Evolutionary conservation across 2,329 filamentous ascomycete species (phyloP).

Genomic region (Aureobasidium sp.): DNA sequence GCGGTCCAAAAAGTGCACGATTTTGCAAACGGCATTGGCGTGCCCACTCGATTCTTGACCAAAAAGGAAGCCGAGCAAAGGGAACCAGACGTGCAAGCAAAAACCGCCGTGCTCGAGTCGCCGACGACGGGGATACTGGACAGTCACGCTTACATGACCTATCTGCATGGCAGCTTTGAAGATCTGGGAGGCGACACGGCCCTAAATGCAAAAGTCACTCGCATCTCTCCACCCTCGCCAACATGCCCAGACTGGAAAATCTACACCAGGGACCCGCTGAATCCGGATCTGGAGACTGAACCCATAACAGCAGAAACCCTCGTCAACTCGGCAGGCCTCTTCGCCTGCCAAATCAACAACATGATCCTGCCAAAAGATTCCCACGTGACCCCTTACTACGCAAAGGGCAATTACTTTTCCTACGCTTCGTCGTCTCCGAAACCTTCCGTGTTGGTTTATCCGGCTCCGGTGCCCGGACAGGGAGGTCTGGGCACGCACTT

Average conservation of each 20-base stretch:
- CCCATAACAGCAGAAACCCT: slow-evolving; percentile 66
- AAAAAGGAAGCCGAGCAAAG: slow-evolving; percentile 52
- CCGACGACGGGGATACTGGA: slow-evolving; percentile 87
- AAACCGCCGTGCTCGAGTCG: slow-evolving; percentile 70
- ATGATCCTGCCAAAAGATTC: slow-evolving; percentile 59
- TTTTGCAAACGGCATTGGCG: slow-evolving; percentile 48
- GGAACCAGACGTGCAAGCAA: slow-evolving; percentile 71
- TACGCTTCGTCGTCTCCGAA: slow-evolving; percentile 61
- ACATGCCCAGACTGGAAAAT: slow-evolving; percentile 65
- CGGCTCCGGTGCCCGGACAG: slow-evolving; percentile 71
- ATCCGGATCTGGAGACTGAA: slow-evolving; percentile 19
- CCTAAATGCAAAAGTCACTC: slow-evolving; percentile 58
- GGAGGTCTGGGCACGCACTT: slow-evolving; percentile 88
- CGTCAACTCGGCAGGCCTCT: slow-evolving; percentile 80
- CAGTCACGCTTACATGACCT: slow-evolving; percentile 76
- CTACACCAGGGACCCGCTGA: slow-evolving; percentile 33
- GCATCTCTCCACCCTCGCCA: slow-evolving; percentile 49
- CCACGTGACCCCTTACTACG: slow-evolving; percentile 63
- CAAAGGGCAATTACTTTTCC: slow-evolving; percentile 93
- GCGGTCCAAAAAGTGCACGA: slow-evolving; percentile 52
- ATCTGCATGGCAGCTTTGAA: slow-evolving; percentile 69
- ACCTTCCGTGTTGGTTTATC: slow-evolving; percentile 74
- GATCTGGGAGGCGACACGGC: slow-evolving; percentile 68
- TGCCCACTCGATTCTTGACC: slow-evolving; percentile 67
- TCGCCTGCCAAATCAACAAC: slow-evolving; percentile 70